These are phyloP conservation scores for Trichophyton equinum DNA, from an alignment of 2,329 filamentous ascomycete genomes.

Conservation along the genomic window DNA sequence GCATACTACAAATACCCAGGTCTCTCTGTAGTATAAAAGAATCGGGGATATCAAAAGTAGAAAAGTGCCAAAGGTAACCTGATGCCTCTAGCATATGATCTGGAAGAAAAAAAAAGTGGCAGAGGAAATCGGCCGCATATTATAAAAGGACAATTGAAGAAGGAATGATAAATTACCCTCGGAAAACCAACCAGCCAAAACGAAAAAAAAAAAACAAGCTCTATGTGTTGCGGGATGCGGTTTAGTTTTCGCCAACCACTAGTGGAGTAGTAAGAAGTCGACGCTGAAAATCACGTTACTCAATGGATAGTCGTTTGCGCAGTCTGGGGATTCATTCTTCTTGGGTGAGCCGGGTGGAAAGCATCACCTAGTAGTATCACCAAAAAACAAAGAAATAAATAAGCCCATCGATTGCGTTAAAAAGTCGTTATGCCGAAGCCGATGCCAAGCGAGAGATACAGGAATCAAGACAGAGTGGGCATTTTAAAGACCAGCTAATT, in stretches of 20 bases:
- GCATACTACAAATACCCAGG: neutral
- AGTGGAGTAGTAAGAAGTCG: neutral
- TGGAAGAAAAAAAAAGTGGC: neutral
- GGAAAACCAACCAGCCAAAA: neutral
- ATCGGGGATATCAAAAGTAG: constrained; percentile 2
- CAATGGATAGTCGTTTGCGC: neutral
- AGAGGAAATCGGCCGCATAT: neutral
- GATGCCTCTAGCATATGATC: neutral
- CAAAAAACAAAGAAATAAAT: neutral
- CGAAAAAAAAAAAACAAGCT: neutral
- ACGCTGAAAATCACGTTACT: neutral
- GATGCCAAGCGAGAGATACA: neutral
- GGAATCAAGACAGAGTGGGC: neutral
- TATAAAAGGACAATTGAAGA: neutral
- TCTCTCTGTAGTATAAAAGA: constrained; percentile 1
- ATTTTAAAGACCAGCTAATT: neutral
- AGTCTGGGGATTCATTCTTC: neutral
- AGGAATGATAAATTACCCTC: neutral
- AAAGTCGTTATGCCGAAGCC: neutral
- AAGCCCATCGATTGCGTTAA: neutral
- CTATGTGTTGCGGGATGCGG: neutral
- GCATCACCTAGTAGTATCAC: neutral
- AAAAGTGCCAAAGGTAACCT: neutral
- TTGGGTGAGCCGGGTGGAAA: neutral
- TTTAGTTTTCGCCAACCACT: neutral